These are phyloP conservation scores for Bisporella sp. DNA, from an alignment of 2,329 filamentous ascomycete genomes.

Conservation along the genomic window DNA sequence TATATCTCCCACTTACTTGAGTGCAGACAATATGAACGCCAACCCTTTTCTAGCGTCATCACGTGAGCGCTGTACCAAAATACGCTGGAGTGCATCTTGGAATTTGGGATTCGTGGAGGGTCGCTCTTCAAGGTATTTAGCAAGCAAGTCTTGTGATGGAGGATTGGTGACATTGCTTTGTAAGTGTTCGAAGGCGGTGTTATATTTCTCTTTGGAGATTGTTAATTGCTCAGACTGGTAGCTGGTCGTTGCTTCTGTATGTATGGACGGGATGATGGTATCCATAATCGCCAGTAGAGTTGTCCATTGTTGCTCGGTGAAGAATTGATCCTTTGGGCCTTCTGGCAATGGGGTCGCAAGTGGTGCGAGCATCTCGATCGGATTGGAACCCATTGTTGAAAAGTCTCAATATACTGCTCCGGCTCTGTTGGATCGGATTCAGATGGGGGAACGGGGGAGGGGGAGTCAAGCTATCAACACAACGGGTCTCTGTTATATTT, in stretches of 20 bases:
- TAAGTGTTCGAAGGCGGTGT: slow-evolving; percentile 35
- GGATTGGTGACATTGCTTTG: slow-evolving; percentile 31
- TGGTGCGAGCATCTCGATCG: slow-evolving; percentile 7
- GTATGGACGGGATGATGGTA: slow-evolving; percentile 54
- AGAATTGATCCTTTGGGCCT: slow-evolving; percentile 29
- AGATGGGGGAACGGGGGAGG: background rate
- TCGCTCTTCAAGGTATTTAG: slow-evolving; percentile 45
- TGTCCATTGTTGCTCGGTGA: slow-evolving; percentile 44
- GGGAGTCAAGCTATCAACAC: background rate
- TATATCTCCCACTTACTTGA: slow-evolving; percentile 19
- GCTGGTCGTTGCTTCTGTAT: slow-evolving; percentile 24
- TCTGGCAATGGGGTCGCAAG: slow-evolving; percentile 19
- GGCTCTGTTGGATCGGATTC: background rate
- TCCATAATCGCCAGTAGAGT: slow-evolving; percentile 48
- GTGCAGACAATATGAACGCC: slow-evolving; percentile 18
- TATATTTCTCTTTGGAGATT: slow-evolving; percentile 44
- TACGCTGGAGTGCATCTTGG: slow-evolving; percentile 39
- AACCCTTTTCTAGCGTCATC: slow-evolving; percentile 23
- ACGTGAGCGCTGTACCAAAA: slow-evolving; percentile 27
- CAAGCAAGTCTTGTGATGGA: slow-evolving; percentile 37
- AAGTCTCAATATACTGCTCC: slow-evolving; percentile 1
- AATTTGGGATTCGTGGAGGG: slow-evolving; percentile 47
- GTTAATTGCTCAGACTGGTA: slow-evolving; percentile 29
- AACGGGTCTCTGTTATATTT: background rate
- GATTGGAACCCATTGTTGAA: background rate